These are phyloP conservation scores for Carnegiea gigantea DNA, from an alignment of 179 eudicot species.

Conservation along the genomic window DNA sequence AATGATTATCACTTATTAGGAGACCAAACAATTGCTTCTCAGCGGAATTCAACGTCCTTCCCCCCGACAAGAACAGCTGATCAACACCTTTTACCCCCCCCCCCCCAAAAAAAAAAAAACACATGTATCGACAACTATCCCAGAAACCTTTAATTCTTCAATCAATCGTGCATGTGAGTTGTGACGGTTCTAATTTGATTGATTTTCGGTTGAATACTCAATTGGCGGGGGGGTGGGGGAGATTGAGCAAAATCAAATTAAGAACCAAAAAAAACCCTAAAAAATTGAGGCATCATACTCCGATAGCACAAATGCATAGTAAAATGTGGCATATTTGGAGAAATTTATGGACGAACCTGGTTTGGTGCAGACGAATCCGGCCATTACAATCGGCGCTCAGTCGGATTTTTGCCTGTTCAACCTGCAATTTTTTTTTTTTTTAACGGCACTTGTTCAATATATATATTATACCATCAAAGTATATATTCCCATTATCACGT, in stretches of 20 bases:
- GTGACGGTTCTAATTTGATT: not conserved
- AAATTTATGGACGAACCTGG: conserved; percentile 9
- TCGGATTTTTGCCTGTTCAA: not conserved
- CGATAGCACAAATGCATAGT: not conserved
- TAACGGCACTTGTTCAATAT: too few relatives aligned
- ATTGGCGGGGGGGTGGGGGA: not conserved
- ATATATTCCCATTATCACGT: too few relatives aligned
- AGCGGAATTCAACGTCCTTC: not conserved
- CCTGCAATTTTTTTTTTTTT: not conserved
- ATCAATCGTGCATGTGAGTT: not conserved
- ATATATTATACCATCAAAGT: too few relatives aligned
- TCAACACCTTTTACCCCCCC: conserved; percentile 20
- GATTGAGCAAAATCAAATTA: not conserved
- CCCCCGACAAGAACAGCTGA: conserved; percentile 24
- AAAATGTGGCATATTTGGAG: not conserved
- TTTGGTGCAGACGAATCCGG: not conserved
- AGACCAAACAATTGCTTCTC: not conserved
- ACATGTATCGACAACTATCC: conserved; percentile 21
- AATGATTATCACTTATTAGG: not conserved
- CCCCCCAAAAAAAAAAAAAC: not conserved
- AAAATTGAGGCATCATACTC: not conserved
- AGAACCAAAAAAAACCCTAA: not conserved
- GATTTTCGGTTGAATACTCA: not conserved
- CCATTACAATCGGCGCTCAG: not conserved
- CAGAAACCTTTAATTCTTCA: not conserved